Percentiles rank a stretch among this genome's conserved stretches.
phyloP scores from a whole-genome alignment of 345 rosid species.

The Eucalyptus sp. region DNA sequence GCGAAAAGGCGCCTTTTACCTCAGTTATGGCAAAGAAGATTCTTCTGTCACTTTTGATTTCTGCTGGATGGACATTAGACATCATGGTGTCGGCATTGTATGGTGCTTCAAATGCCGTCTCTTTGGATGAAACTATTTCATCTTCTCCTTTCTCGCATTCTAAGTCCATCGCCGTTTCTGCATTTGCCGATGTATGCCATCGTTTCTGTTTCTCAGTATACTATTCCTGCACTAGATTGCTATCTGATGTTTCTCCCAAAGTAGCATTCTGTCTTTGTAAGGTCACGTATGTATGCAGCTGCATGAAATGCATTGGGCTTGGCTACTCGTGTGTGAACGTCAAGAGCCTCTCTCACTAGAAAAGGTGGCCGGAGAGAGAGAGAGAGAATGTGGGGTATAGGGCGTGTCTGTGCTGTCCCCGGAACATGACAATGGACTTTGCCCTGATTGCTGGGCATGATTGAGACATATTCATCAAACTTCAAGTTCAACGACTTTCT shows the following conservation, averaged over 20 bases:
- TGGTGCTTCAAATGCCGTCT: not conserved
- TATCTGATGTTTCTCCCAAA: not conserved
- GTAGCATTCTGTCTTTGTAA: not conserved
- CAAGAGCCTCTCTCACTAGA: not conserved
- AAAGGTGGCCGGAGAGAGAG: not conserved
- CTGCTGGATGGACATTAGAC: not conserved
- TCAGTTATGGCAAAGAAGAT: not conserved
- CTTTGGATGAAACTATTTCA: not conserved
- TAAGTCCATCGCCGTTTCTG: not conserved
- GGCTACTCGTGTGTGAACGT: not conserved
- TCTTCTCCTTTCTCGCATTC: not conserved
- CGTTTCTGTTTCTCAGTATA: not conserved
- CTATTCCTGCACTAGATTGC: not conserved
- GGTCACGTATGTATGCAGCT: not conserved
- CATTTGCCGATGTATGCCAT: not conserved
- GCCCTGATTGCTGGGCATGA: slow-evolving; percentile 22
- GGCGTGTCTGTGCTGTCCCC: slow-evolving; percentile 34
- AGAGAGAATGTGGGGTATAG: not conserved
- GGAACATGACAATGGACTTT: slow-evolving; percentile 32
- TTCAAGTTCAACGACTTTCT: not conserved
- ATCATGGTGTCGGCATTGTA: not conserved
- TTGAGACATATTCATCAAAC: slow-evolving; percentile 24
- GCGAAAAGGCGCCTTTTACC: not conserved
- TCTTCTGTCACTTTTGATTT: not conserved
- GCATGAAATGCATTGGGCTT: not conserved